These are phyloP conservation scores for Stereum hirsutum DNA, from an alignment of 1,284 basidiomycete species.

Conservation along the genomic window DNA sequence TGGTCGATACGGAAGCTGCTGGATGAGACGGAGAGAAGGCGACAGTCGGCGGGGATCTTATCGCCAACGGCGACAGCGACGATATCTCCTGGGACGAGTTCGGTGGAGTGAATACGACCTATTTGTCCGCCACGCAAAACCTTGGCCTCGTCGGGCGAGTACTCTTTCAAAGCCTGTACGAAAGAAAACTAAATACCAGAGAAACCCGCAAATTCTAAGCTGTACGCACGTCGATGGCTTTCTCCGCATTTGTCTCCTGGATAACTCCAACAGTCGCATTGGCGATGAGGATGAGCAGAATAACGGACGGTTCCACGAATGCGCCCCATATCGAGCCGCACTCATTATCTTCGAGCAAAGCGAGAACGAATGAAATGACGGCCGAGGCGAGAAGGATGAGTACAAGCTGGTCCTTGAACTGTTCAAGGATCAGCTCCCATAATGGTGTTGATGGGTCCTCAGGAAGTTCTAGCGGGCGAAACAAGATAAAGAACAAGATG, in stretches of 20 bases:
- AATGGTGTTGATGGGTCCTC: constrained; percentile 87
- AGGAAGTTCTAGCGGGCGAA: constrained; percentile 59
- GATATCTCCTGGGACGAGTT: constrained; percentile 91
- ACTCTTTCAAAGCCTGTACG: constrained; percentile 81
- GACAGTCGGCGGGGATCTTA: constrained; percentile 90
- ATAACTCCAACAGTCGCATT: constrained; percentile 93
- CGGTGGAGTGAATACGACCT: constrained; percentile 72
- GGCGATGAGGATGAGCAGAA: constrained; percentile 87
- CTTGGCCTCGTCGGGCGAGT: constrained; percentile 91
- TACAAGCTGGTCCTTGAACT: constrained; percentile 96
- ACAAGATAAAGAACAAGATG: background rate
- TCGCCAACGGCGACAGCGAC: constrained; percentile 86
- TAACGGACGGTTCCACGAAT: constrained; percentile 90
- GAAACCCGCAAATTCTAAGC: constrained; percentile 5
- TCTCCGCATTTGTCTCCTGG: constrained; percentile 91
- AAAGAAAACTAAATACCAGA: constrained; percentile 6
- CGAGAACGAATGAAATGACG: constrained; percentile 83
- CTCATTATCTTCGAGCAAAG: constrained; percentile 70
- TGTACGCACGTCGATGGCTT: constrained; percentile 82
- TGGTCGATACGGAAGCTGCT: constrained; percentile 92
- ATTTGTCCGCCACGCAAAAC: constrained; percentile 72
- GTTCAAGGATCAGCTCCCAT: constrained; percentile 91
- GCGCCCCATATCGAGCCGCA: constrained; percentile 66
- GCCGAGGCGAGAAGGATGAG: constrained; percentile 91
- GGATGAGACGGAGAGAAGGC: constrained; percentile 81